A percentile compares a stretch with the other conserved stretches of the same genome.
phyloP scores from a whole-genome alignment of 768 basidiomycete species.

The Phylloporus sp. region DNA sequence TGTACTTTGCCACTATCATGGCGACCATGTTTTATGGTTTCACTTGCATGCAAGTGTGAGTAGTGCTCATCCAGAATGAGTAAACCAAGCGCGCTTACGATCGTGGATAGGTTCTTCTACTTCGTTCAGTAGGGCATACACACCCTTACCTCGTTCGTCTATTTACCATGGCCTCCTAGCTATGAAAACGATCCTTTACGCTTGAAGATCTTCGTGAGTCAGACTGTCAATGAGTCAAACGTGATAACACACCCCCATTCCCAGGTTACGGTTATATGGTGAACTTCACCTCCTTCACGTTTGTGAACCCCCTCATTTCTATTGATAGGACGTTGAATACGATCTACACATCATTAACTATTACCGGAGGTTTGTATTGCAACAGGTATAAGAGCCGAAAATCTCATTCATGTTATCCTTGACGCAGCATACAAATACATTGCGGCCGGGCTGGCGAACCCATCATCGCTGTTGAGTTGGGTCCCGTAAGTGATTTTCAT shows the following conservation, averaged over 20 bases:
- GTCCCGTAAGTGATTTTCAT: not conserved
- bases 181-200: not conserved
- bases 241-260: not conserved
- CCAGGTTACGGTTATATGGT: not conserved
- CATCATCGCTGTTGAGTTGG: not conserved
- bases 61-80: not conserved
- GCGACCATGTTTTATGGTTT: not conserved
- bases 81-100: not conserved
- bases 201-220: not conserved
- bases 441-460: not conserved
- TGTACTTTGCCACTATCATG: not conserved
- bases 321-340: not conserved
- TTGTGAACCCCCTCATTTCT: not conserved
- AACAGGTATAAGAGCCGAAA: not conserved
- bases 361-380: not conserved
- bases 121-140: not conserved
- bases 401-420: not conserved
- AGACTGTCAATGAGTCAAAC: too few relatives aligned
- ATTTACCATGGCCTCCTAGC: not conserved
- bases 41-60: slow-evolving; percentile 3
- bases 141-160: not conserved
- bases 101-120: not conserved
- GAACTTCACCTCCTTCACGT: not conserved
- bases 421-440: not conserved
- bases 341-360: not conserved